phyloP scores from a whole-genome alignment of 495 filamentous ascomycete species.

The Cryomyces minteri region DNA sequence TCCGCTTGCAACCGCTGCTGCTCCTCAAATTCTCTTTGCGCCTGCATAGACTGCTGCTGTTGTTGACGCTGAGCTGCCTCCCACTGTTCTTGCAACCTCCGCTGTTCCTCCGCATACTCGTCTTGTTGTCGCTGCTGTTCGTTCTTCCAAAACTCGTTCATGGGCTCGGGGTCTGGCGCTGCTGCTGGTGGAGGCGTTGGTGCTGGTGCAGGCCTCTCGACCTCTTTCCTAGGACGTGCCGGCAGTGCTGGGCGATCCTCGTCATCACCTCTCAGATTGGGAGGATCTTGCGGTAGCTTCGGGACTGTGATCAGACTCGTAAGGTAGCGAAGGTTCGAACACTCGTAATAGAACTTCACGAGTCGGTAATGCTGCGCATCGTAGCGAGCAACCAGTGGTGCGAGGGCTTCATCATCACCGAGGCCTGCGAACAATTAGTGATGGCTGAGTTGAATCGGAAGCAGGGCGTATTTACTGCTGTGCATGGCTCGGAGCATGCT shows the following conservation, averaged over 20 bases:
- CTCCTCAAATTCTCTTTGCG: slow-evolving; percentile 86
- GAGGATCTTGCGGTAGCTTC: slow-evolving; percentile 82
- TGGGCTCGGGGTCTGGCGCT: slow-evolving; percentile 70
- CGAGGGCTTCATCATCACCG: slow-evolving; percentile 87
- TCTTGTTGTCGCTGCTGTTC: slow-evolving; percentile 79
- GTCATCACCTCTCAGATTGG: slow-evolving; percentile 62
- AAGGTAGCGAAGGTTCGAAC: slow-evolving; percentile 88
- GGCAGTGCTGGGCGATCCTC: slow-evolving; percentile 72
- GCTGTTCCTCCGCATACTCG: slow-evolving; percentile 86
- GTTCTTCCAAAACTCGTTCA: slow-evolving; percentile 94
- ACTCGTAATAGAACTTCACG: slow-evolving; percentile 97
- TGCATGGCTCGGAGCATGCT: slow-evolving; percentile 64
- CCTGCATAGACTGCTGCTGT: slow-evolving; percentile 59
- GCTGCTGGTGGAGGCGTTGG: slow-evolving; percentile 38
- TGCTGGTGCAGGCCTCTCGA: slow-evolving; percentile 47
- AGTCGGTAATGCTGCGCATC: slow-evolving; percentile 91
- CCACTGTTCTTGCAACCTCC: slow-evolving; percentile 65
- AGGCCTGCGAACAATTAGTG: slow-evolving; percentile 37
- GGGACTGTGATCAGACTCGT: slow-evolving; percentile 92
- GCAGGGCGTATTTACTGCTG: slow-evolving; percentile 42
- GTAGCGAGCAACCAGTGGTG: slow-evolving; percentile 71
- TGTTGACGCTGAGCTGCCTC: slow-evolving; percentile 63
- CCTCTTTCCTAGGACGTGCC: slow-evolving; percentile 49
- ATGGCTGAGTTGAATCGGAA: not conserved
- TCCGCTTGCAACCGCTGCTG: slow-evolving; percentile 78